Conservation (phyloP, 2,329 filamentous ascomycete species). For the Aspergillus brunneoviolaceus region DNA sequence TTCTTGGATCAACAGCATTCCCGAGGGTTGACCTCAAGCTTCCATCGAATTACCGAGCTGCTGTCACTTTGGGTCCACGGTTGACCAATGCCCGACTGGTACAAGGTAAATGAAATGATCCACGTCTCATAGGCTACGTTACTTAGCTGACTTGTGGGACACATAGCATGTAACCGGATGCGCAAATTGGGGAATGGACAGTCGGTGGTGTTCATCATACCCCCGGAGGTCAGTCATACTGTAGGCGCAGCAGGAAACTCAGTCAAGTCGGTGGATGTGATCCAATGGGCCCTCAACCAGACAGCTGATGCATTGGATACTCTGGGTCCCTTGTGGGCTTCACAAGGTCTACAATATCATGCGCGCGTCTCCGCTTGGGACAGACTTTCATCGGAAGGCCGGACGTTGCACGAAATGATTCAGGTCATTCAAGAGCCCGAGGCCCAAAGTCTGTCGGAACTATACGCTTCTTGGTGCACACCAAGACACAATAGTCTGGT, state of each 20-base stretch:
- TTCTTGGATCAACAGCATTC: slow-evolving; percentile 72
- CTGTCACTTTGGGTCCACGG: slow-evolving; percentile 64
- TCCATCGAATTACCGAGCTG: slow-evolving; percentile 58
- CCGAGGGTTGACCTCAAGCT: slow-evolving; percentile 66
- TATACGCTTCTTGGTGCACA: too few species aligned
- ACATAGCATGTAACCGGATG: slow-evolving; percentile 65
- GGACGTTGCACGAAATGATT: slow-evolving; percentile 33
- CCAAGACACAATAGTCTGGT: too few species aligned
- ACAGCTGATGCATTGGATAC: slow-evolving; percentile 52
- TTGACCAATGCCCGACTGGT: slow-evolving; percentile 68
- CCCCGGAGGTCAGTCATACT: slow-evolving; percentile 57
- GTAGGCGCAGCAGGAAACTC: slow-evolving; percentile 46
- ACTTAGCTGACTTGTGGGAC: background rate
- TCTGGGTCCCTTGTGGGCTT: slow-evolving; percentile 59
- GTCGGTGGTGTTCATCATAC: slow-evolving; percentile 58
- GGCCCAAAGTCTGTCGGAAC: slow-evolving; percentile 26
- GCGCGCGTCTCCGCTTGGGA: slow-evolving; percentile 42
- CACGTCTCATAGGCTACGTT: too few species aligned
- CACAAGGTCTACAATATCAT: slow-evolving; percentile 56
- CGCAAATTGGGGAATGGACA: slow-evolving; percentile 66
- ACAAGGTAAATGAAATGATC: slow-evolving; percentile 54
- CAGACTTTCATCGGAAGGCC: slow-evolving; percentile 42
- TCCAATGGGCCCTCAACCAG: slow-evolving; percentile 60
- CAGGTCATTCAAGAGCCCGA: slow-evolving; percentile 55
- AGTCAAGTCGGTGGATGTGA: slow-evolving; percentile 55